Evolutionary conservation across 805 yeast genomes (phyloP), one percentile per base, ranked within the genome.

Genomic region (Sporopachydermia lactativora): DNA sequence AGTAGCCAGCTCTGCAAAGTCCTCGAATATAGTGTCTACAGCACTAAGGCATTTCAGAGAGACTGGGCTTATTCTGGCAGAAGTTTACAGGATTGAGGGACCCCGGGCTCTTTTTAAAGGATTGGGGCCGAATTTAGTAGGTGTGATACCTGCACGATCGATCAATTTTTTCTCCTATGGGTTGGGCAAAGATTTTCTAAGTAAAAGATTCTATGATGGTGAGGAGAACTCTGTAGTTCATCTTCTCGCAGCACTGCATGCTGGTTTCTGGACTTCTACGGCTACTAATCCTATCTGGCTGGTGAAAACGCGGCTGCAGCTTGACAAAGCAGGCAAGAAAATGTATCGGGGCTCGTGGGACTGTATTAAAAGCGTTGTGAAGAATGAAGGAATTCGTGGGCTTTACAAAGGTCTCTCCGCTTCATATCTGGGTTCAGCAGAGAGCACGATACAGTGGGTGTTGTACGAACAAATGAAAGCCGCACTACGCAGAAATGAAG

Each of bases 221-320:
- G 58, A 78, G 43, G 95, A 88, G 52, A 76, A 77, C 13, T 76
- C 96, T 1, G 74, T 84, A 73, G 75, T 92, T 15, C 97, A 92
- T 61, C 64, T 94, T 42, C 53, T 75, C 34, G 76, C 96, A 1
- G 98, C 96, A 4, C 76, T 88, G 0, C 70, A 71, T 50, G 99
- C 99, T 0, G 98, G 99, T 3, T 66, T 92, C 54, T 89, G 80
- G 15, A 92, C 98, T 0, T 80, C 95, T 3, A 92, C 98, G 0
- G 95, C 86, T 8, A 92, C 99, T 0, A 92, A 92, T 57, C 99
- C 99, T 8, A 92, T 92, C 43, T 92, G 99, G 99, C 65, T 92
- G 45, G 78, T 92, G 45, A 92, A 92, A 61, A 92, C 99, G 1
- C 70, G 99, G 52, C 70, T 92, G 41, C 99, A 92, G 56, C 67